Evolutionary conservation across 2,329 filamentous ascomycete species (phyloP), one percentile per base, ranked within the genome.

Genomic region (Ascochyta clinopodiicola): DNA sequence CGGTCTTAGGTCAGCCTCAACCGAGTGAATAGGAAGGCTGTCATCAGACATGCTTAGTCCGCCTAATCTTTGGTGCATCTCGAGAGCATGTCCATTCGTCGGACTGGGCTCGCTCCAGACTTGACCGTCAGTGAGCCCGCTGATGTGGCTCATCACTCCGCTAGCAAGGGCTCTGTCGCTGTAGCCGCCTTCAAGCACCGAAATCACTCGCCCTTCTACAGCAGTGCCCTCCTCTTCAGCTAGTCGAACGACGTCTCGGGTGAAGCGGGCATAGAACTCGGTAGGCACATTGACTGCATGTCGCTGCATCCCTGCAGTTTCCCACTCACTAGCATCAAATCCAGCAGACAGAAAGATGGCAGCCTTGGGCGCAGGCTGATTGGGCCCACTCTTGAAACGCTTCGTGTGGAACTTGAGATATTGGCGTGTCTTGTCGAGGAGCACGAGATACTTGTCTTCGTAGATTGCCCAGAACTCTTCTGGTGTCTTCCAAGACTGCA

Each of bases 301-400:
- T 42, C 95, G 85, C 76, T 99, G 95, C 95, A 99, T 99, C 3
- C 91, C 92, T 4, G 85, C 81, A 17, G 90, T 88, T 74, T 99
- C 95, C 87, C 91, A 96, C 72, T 99, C 92, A 70, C 93, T 97
- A 3, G 95, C 95, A 77, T 99, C 95, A 63, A 99, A 99, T 0
- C 95, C 96, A 2, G 95, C 93, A 40, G 94, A 98, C 44, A 99
- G 79, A 77, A 99, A 99, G 40, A 99, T 92, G 31, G 91, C 94
- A 2, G 90, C 91, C 68, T 89, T 94, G 4, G 92, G 89, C 22
- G 79, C 79, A 31, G 87, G 82, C 35, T 85, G 84, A 45, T 81
- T 83, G 9, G 82, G 77, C 0, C 83, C 79, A 17, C 80, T 78
- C 9, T 79, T 81, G 27, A 95, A 77, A 27, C 85, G 85, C 38